Conservation (phyloP, 2,329 filamentous ascomycete genomes). For the Davidsoniella neocaledoniae region DNA sequence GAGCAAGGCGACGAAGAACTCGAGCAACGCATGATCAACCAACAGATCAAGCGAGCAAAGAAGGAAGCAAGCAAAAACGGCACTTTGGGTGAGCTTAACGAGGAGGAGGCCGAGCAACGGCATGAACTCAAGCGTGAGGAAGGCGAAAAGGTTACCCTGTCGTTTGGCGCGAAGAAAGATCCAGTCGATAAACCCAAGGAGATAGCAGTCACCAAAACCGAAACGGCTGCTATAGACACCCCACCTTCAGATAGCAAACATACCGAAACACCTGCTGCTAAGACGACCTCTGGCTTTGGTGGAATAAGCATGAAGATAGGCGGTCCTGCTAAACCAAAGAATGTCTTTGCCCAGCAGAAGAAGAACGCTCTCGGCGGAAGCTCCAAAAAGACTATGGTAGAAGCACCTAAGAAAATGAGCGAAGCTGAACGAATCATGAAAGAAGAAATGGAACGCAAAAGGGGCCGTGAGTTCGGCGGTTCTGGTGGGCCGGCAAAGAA, state of each 20-base stretch:
- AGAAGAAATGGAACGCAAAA: constrained; percentile 59
- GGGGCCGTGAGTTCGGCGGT: constrained; percentile 27
- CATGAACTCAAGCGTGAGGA: constrained; percentile 42
- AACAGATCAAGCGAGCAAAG: constrained; percentile 66
- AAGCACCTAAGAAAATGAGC: constrained; percentile 66
- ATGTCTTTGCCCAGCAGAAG: constrained; percentile 41
- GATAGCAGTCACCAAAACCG: too few species aligned
- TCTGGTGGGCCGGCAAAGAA: constrained; percentile 32
- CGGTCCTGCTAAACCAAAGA: constrained; percentile 42
- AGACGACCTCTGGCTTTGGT: constrained; percentile 16
- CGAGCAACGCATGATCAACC: constrained; percentile 65
- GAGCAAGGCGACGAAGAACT: constrained; percentile 84
- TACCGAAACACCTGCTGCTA: constrained; percentile 24
- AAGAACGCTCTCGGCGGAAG: constrained; percentile 9
- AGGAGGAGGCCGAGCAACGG: constrained; percentile 24
- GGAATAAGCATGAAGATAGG: constrained; percentile 47
- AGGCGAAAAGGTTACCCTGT: constrained; percentile 61
- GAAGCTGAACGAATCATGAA: constrained; percentile 83
- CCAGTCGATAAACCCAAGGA: constrained; percentile 10
- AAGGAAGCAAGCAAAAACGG: constrained; percentile 34
- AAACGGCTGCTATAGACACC: background rate
- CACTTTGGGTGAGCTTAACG: constrained; percentile 24
- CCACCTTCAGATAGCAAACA: background rate
- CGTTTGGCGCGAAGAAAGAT: constrained; percentile 36
- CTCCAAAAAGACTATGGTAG: constrained; percentile 39